Evolutionary conservation across 441 rosid genomes (phyloP).

Genomic region (Jatropha podagrica): DNA sequence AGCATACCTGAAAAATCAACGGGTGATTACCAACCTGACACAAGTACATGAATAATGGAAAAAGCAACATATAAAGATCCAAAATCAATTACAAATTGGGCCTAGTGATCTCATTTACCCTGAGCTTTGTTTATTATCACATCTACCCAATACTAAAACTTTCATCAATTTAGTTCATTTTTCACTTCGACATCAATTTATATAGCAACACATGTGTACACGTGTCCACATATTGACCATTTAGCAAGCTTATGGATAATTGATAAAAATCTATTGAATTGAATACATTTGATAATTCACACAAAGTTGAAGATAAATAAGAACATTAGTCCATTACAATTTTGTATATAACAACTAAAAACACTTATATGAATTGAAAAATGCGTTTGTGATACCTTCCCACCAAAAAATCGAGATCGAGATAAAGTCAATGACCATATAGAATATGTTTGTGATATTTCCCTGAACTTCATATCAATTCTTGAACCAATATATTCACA

Average conservation of each 20-base stretch:
- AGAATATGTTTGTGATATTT: background rate
- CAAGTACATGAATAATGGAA: background rate
- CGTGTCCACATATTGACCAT: too few species aligned
- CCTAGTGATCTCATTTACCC: too few species aligned
- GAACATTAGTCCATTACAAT: too few species aligned
- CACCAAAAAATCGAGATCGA: background rate
- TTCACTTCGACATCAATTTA: too few species aligned
- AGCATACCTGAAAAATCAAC: constrained; percentile 61
- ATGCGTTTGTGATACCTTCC: background rate
- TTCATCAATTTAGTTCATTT: too few species aligned
- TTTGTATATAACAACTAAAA: background rate
- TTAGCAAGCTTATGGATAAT: too few species aligned
- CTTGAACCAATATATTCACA: background rate
- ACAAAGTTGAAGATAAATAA: too few species aligned
- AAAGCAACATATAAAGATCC: constrained; percentile 9
- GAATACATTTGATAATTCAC: too few species aligned
- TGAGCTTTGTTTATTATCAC: too few species aligned
- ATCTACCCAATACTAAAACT: too few species aligned
- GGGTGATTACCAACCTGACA: constrained; percentile 12
- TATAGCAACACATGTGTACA: too few species aligned
- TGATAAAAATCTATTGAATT: too few species aligned
- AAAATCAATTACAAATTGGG: background rate
- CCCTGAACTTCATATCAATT: background rate
- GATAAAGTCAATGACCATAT: background rate
- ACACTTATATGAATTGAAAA: background rate